These are phyloP conservation scores for Elaeagnus macrophylla DNA, from an alignment of 306 rosid genomes.

Conservation along the genomic window DNA sequence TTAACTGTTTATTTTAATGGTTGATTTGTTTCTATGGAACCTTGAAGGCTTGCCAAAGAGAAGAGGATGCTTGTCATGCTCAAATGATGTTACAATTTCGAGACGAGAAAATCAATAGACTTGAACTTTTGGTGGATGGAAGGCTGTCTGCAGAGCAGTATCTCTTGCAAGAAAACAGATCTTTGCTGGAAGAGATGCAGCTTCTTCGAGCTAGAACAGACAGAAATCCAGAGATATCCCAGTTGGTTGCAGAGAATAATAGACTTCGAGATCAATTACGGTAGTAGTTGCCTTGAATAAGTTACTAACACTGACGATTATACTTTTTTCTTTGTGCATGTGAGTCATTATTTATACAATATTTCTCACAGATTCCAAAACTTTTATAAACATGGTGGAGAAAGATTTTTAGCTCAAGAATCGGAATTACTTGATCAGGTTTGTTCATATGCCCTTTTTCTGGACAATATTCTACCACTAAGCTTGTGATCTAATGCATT, in stretches of 20 bases:
- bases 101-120: constrained; percentile 66
- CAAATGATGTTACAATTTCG: constrained; percentile 43
- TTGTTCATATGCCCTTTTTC: constrained; percentile 8
- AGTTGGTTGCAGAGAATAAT: constrained; percentile 49
- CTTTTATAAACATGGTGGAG: constrained; percentile 70
- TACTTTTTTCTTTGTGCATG: constrained; percentile 16
- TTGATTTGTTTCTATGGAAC: constrained; percentile 20
- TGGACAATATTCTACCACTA: constrained; percentile 12
- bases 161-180: constrained; percentile 66
- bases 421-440: constrained; percentile 80
- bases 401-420: constrained; percentile 61
- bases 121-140: constrained; percentile 59
- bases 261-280: constrained; percentile 52
- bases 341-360: constrained; percentile 24
- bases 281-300: constrained; percentile 38
- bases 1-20: constrained; percentile 15
- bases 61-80: constrained; percentile 49
- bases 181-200: constrained; percentile 52
- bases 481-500: constrained; percentile 20
- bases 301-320: constrained; percentile 8
- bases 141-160: constrained; percentile 54
- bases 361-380: constrained; percentile 50
- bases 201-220: constrained; percentile 48
- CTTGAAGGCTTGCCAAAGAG: constrained; percentile 58
- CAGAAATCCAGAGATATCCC: constrained; percentile 44